Evolutionary conservation across 805 yeast genomes (phyloP).

Genomic region (Komagataella populi): DNA sequence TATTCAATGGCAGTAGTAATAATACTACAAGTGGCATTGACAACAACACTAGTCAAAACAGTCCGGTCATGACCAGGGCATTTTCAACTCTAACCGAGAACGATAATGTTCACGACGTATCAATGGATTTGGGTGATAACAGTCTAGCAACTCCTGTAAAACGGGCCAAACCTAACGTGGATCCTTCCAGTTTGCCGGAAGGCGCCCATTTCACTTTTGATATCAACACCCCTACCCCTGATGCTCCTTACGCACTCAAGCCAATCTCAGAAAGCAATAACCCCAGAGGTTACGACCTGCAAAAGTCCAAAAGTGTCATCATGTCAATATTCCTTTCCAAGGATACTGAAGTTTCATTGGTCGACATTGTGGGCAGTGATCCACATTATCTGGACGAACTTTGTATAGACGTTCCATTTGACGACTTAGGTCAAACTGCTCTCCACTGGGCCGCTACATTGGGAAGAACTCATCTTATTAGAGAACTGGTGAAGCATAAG

Average conservation of each 20-base stretch:
- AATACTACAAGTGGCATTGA: background rate
- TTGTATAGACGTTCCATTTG: conserved; percentile 75
- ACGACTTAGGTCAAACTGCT: conserved; percentile 86
- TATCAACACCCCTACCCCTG: conserved; percentile 23
- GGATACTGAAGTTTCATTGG: conserved; percentile 10
- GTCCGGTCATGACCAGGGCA: conserved; percentile 3
- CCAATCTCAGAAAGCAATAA: conserved; percentile 20
- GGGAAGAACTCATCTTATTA: conserved; percentile 62
- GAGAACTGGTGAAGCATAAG: conserved; percentile 50
- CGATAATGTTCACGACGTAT: conserved; percentile 11
- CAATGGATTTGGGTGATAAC: conserved; percentile 1
- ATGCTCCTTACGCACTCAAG: conserved; percentile 32
- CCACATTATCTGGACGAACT: conserved; percentile 21
- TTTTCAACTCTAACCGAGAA: conserved; percentile 19
- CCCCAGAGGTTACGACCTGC: conserved; percentile 14
- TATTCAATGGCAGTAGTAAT: conserved; percentile 1
- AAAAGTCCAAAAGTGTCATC: conserved; percentile 16
- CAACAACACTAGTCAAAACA: background rate
- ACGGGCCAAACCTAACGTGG: conserved; percentile 11
- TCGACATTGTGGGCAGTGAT: conserved; percentile 14
- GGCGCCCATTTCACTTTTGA: conserved; percentile 20
- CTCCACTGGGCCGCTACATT: conserved; percentile 94
- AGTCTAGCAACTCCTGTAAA: conserved; percentile 23
- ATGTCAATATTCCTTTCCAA: background rate
- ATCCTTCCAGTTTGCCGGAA: conserved; percentile 6